A percentile compares a stretch with the other conserved stretches of the same genome.
Conservation (phyloP, 208 protist species). For the Lotmaria passim region DNA sequence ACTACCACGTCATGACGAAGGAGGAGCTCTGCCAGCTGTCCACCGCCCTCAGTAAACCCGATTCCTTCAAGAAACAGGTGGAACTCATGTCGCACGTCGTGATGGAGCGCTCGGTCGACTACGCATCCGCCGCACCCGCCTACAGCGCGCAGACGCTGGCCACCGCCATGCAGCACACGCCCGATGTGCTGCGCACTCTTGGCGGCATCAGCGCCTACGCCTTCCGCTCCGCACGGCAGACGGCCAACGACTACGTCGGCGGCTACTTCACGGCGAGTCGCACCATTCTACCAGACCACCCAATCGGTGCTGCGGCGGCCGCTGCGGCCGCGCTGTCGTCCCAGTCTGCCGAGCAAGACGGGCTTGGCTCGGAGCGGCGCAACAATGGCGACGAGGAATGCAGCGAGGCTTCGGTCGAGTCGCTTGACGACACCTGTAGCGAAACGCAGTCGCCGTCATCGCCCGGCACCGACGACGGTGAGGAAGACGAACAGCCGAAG, state of each 20-base stretch:
- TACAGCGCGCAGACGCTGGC: constrained; percentile 35
- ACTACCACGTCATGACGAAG: constrained; percentile 59
- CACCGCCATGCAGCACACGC: constrained; percentile 36
- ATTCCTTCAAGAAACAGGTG: constrained; percentile 51
- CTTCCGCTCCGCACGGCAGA: constrained; percentile 30
- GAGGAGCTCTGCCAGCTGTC: constrained; percentile 51
- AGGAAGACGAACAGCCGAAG: constrained; percentile 1
- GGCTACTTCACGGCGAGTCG: constrained; percentile 31
- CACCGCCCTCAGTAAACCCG: constrained; percentile 51
- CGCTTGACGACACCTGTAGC: constrained; percentile 28
- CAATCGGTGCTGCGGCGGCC: neutral
- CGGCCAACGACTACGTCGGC: constrained; percentile 36
- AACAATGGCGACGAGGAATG: constrained; percentile 15
- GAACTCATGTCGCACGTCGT: constrained; percentile 50
- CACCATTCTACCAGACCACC: constrained; percentile 28
- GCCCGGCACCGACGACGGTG: neutral
- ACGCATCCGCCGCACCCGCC: constrained; percentile 32
- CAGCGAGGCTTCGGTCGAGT: constrained; percentile 30
- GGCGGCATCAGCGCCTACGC: constrained; percentile 37
- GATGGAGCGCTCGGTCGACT: constrained; percentile 50
- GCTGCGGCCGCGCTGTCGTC: neutral
- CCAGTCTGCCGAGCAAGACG: neutral
- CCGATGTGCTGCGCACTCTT: constrained; percentile 39
- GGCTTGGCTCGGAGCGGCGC: neutral
- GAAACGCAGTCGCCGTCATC: constrained; percentile 16